phyloP scores from a whole-genome alignment of 768 basidiomycete genomes.

The Podaxis pistillaris region DNA sequence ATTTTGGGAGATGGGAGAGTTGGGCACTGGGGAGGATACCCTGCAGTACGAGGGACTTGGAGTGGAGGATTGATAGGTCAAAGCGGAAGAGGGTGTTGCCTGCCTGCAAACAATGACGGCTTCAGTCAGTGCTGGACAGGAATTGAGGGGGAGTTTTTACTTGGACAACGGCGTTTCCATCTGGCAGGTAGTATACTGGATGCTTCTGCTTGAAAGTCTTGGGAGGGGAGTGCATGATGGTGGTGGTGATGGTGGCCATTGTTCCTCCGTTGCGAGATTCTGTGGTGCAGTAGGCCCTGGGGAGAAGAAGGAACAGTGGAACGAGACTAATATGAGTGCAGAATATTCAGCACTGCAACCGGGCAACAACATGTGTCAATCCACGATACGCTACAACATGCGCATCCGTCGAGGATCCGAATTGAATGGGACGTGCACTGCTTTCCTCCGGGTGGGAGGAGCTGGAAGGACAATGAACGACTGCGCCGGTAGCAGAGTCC shows the following conservation, averaged over 20 bases:
- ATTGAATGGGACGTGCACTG: background rate
- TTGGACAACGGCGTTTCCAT: conserved; percentile 32
- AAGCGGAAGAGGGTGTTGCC: conserved; percentile 51
- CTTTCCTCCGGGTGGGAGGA: background rate
- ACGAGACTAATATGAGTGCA: background rate
- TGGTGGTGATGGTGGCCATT: background rate
- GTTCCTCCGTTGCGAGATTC: too few species aligned
- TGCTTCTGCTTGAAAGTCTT: conserved; percentile 19
- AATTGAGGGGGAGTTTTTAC: conserved; percentile 16
- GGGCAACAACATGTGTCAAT: conserved; percentile 10
- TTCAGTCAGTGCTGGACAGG: background rate
- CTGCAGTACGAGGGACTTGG: conserved; percentile 32
- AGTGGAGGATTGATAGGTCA: conserved; percentile 42
- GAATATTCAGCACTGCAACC: background rate
- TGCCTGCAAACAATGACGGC: conserved; percentile 34
- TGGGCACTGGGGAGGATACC: conserved; percentile 32
- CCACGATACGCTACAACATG: background rate
- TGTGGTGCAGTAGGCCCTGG: too few species aligned
- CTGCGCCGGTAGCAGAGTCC: background rate
- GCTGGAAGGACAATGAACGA: background rate
- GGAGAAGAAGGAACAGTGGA: background rate
- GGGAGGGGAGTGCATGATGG: background rate
- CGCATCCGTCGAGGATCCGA: background rate
- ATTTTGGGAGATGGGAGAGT: conserved; percentile 22
- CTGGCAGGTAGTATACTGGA: conserved; percentile 27